Conservation (phyloP, 2,329 filamentous ascomycete genomes). For the Diplodia corticola region DNA sequence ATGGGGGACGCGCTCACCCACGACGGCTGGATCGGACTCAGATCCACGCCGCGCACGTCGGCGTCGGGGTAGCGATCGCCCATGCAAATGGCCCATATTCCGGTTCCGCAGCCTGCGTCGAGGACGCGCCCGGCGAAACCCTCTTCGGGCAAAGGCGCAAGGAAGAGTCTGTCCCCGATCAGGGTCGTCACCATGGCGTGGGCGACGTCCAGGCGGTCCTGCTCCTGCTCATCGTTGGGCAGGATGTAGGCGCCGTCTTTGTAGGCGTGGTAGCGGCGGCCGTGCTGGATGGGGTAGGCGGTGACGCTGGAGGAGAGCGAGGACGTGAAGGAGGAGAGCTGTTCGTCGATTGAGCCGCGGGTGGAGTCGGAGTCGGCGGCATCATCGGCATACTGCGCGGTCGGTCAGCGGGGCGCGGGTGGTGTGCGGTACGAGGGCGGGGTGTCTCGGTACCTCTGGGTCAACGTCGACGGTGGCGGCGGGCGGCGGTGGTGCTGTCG, state of each 20-base stretch:
- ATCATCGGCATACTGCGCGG: background rate
- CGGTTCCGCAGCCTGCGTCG: conserved; percentile 13
- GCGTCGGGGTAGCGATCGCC: conserved; percentile 7
- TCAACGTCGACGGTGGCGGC: background rate
- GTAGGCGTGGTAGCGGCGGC: conserved; percentile 22
- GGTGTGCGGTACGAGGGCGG: too few species aligned
- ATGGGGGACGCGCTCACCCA: background rate
- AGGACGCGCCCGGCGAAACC: background rate
- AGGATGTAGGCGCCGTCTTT: conserved; percentile 18
- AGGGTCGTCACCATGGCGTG: background rate
- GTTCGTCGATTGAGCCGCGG: background rate
- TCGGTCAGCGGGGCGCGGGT: background rate
- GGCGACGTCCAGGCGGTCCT: conserved; percentile 16
- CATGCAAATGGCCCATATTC: background rate
- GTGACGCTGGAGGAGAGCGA: conserved; percentile 40
- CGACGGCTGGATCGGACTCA: background rate
- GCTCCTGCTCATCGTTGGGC: conserved; percentile 5
- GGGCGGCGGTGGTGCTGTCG: too few species aligned
- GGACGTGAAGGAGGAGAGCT: conserved; percentile 27
- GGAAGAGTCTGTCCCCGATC: conserved; percentile 6
- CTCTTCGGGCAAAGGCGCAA: background rate
- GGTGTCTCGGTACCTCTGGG: background rate
- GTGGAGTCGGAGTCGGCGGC: background rate
- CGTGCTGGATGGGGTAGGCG: conserved; percentile 26
- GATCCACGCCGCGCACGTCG: background rate